These are phyloP conservation scores for Fusarium devonianum DNA, from an alignment of 2,329 filamentous ascomycete genomes.

Conservation along the genomic window DNA sequence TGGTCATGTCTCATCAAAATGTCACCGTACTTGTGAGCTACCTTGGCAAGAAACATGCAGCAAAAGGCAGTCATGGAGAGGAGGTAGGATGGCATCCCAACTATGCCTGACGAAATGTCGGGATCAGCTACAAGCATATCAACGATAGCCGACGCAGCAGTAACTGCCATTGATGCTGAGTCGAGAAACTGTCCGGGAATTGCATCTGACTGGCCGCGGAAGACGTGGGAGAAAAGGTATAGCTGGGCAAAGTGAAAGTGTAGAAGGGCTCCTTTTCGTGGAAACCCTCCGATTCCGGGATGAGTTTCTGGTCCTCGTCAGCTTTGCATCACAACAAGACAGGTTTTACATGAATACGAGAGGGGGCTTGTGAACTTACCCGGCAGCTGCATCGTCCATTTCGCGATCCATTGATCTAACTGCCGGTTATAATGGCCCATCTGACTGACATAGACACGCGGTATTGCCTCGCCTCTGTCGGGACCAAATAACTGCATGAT, in stretches of 20 bases:
- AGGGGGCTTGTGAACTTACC: too few species aligned
- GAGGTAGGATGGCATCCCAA: conserved; percentile 56
- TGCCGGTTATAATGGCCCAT: conserved; percentile 45
- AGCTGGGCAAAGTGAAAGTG: conserved; percentile 51
- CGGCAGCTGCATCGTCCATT: conserved; percentile 45
- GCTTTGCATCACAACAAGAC: background rate
- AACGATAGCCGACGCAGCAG: conserved; percentile 51
- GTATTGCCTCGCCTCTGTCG: conserved; percentile 60
- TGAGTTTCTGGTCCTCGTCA: conserved; percentile 44
- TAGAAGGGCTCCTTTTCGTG: conserved; percentile 47
- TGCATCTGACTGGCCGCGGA: conserved; percentile 45
- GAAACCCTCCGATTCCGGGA: conserved; percentile 45
- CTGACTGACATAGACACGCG: conserved; percentile 59
- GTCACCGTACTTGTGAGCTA: conserved; percentile 50
- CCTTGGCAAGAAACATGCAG: conserved; percentile 57
- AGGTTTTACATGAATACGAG: too few species aligned
- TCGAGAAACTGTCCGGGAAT: conserved; percentile 43
- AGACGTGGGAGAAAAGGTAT: conserved; percentile 49
- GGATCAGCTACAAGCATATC: conserved; percentile 51
- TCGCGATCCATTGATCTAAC: conserved; percentile 48
- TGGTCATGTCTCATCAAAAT: conserved; percentile 48
- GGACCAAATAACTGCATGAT: conserved; percentile 63
- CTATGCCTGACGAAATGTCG: conserved; percentile 48
- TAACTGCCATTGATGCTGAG: conserved; percentile 37
- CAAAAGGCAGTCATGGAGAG: conserved; percentile 60